phyloP scores from a whole-genome alignment of 495 filamentous ascomycete genomes.

The Apiosordaria backusii region DNA sequence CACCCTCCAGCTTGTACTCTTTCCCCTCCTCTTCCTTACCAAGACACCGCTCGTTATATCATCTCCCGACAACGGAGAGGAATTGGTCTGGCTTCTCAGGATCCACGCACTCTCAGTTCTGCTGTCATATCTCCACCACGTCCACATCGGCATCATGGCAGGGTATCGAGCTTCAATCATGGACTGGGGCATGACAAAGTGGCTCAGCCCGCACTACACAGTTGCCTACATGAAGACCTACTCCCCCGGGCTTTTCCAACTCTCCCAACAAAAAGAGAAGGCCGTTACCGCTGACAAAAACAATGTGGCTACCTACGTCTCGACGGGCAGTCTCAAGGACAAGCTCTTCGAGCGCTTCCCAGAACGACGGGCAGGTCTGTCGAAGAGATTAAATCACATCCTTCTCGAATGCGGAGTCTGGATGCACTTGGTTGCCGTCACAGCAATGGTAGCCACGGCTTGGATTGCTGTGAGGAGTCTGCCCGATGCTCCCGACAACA shows the following conservation, averaged over 20 bases:
- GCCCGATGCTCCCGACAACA: background rate
- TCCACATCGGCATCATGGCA: background rate
- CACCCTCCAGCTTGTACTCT: background rate
- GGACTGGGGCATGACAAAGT: background rate
- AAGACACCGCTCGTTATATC: background rate
- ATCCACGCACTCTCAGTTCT: background rate
- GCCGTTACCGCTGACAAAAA: background rate
- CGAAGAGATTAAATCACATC: background rate
- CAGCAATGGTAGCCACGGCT: background rate
- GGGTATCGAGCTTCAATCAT: background rate
- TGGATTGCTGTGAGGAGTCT: background rate
- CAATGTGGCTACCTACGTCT: too few relatives aligned
- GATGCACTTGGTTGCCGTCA: background rate
- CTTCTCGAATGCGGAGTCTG: background rate
- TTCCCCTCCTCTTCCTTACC: background rate
- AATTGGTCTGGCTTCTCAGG: background rate
- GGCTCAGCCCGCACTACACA: background rate
- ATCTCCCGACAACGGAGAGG: background rate
- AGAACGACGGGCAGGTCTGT: background rate
- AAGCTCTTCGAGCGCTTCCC: background rate
- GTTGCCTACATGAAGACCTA: background rate
- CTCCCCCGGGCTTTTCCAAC: background rate
- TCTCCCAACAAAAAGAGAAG: background rate
- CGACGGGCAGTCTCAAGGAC: background rate
- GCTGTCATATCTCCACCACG: background rate